Base-by-base conservation (phyloP, 176 grass and related monocot genomes). In the Pontederia paniculata region DNA sequence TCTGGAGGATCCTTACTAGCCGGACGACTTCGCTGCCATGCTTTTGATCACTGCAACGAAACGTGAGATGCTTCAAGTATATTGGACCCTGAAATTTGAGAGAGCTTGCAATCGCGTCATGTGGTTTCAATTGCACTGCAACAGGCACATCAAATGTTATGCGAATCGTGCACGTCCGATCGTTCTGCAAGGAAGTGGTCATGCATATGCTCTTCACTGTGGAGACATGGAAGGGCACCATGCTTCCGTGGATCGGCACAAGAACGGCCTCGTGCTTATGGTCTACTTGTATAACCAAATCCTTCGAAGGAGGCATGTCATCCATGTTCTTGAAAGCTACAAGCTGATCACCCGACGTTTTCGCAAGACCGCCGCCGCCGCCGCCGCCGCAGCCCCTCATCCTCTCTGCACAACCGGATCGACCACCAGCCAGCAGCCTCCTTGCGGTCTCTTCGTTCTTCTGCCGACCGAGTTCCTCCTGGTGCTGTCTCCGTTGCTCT, bases 11-110 rank as follows among this genome's bases (percentile, higher is more conserved):
- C 70, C 86, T 87, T 42, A 96, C 83, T 48, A 83, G 79, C 44
- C 86, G 88, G 62, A 94, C 88, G 58, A 86, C 82, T 72, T 96
- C 90, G 73, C 69, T 85, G 61, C 79, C 83, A 80, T 89, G 90
- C 25, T 76, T 62, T 37, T 73, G 44, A 65, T 96, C 85, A 65
- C 89, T 84, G 15, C 82, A 89, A 44, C 82, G 74, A 46, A 94
- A 94, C 14, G 82, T 87, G 56, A 87, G 80, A 67, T 94, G 83
- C 60, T 94, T 94, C 20, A 83, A 44, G 56, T 77, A 94, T 45
- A 94, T 94, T 31, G 76, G 56, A 1, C 88, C 79, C 56, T 93
- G 83, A 47, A 76, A 77, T 50, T 83, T 87, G 54, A 86, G 65
- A 22, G 80, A 76, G 52, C 47, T 86, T 11, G 59, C 62, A 55